A percentile compares a stretch with the other conserved stretches of the same genome.
Evolutionary conservation across 306 rosid genomes (phyloP).

Genomic region (Inga laurina): DNA sequence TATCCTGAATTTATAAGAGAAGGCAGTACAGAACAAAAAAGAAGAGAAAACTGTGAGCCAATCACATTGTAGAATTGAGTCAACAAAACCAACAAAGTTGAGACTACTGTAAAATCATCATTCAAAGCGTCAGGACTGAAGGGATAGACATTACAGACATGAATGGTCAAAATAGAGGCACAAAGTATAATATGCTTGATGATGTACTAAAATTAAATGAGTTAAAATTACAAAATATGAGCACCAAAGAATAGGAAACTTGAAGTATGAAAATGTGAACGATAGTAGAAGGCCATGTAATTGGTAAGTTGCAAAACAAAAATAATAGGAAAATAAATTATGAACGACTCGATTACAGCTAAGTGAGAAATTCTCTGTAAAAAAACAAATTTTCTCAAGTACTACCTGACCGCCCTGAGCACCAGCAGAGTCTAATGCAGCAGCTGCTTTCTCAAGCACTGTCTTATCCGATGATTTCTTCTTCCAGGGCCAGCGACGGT

Average conservation of each 20-base stretch:
- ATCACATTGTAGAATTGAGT: constrained; percentile 6
- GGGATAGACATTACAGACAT: background rate
- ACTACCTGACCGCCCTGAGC: constrained; percentile 62
- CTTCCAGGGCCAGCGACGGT: constrained; percentile 99
- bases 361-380: background rate
- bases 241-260: constrained; percentile 11
- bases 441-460: constrained; percentile 73
- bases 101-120: background rate
- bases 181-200: background rate
- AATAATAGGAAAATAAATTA: background rate
- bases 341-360: constrained; percentile 11
- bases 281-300: background rate
- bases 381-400: constrained; percentile 4
- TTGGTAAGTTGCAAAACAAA: constrained; percentile 10
- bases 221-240: background rate
- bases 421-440: constrained; percentile 59
- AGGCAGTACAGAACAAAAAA: constrained; percentile 1
- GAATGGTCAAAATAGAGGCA: background rate
- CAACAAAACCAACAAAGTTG: constrained; percentile 26
- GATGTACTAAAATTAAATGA: background rate
- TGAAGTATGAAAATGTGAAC: constrained; percentile 14
- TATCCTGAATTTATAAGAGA: constrained; percentile 49
- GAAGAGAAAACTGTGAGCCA: constrained; percentile 10
- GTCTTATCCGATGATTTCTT: constrained; percentile 87
- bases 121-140: background rate